Percentiles rank a stretch among this genome's conserved stretches.
These are phyloP conservation scores for Phytopythium boreale DNA, from an alignment of 352 stramenopile species.

Conservation along the genomic window DNA sequence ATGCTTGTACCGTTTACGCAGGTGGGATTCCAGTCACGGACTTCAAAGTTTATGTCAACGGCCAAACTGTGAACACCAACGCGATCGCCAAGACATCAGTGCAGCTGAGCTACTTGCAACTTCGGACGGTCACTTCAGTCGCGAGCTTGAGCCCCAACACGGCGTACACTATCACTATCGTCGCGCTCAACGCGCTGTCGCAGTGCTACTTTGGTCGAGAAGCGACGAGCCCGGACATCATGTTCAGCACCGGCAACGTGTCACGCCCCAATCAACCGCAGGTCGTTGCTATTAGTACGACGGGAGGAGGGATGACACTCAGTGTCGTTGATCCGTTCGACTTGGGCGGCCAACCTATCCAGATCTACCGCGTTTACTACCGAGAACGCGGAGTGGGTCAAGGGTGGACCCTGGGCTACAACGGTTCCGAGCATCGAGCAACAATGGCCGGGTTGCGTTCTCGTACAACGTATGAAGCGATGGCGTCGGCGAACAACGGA, in stretches of 20 bases:
- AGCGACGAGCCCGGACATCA: conserved; percentile 12
- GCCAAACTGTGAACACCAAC: conserved; percentile 15
- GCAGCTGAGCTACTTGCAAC: conserved; percentile 21
- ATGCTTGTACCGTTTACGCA: conserved; percentile 7
- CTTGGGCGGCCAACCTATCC: conserved; percentile 37
- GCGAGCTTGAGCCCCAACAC: conserved; percentile 22
- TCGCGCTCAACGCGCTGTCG: conserved; percentile 42
- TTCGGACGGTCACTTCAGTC: conserved; percentile 23
- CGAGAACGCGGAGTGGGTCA: conserved; percentile 13
- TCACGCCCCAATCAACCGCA: conserved; percentile 26
- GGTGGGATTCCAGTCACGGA: conserved; percentile 44
- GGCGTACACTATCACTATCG: conserved; percentile 25
- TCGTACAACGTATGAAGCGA: conserved; percentile 33
- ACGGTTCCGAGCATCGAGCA: conserved; percentile 15
- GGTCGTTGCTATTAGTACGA: conserved; percentile 21
- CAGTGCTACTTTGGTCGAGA: conserved; percentile 39
- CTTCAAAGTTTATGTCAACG: conserved; percentile 43
- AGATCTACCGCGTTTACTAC: conserved; percentile 39
- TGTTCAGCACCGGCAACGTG: conserved; percentile 22
- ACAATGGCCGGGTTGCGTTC: conserved; percentile 29
- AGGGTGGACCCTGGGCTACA: conserved; percentile 38
- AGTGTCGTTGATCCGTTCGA: conserved; percentile 42
- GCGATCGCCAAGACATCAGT: conserved; percentile 10
- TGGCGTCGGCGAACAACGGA: conserved; percentile 40
- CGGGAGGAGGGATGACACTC: conserved; percentile 49